These are phyloP conservation scores for Xylaria sp. DNA, from an alignment of 2,329 filamentous ascomycete genomes.

Conservation along the genomic window DNA sequence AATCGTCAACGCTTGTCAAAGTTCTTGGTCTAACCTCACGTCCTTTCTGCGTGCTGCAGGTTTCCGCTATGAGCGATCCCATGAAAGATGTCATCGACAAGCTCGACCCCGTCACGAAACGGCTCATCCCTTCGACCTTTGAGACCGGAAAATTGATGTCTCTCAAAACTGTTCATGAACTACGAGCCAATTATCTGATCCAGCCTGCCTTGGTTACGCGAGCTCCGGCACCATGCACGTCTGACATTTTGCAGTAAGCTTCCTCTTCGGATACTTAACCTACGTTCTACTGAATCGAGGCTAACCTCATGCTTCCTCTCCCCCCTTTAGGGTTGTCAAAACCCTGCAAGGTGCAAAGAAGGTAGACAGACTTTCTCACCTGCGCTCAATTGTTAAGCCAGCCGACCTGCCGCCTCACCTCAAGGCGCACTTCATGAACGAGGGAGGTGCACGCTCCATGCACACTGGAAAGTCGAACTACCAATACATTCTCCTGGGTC, in stretches of 20 bases:
- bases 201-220: conserved; percentile 65
- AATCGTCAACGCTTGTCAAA: conserved; percentile 2
- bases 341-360: conserved; percentile 53
- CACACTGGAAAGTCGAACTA: conserved; percentile 56
- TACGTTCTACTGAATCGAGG: conserved; percentile 12
- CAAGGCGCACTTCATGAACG: conserved; percentile 57
- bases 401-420: conserved; percentile 62
- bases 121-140: conserved; percentile 31
- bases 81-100: conserved; percentile 36
- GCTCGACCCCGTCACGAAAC: conserved; percentile 34
- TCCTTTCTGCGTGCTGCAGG: conserved; percentile 29
- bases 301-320: conserved; percentile 25
- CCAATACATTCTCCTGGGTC: conserved; percentile 55
- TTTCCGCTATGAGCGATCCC: conserved; percentile 35
- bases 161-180: conserved; percentile 60
- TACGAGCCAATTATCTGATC: conserved; percentile 52
- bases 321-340: conserved; percentile 42
- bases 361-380: conserved; percentile 62
- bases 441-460: conserved; percentile 50
- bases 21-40: conserved; percentile 22
- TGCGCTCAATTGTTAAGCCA: conserved; percentile 71
- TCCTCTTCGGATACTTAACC: conserved; percentile 2
- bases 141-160: conserved; percentile 45
- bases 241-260: conserved; percentile 65
- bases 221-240: conserved; percentile 66